These are phyloP conservation scores for Arbutus unedo DNA, from an alignment of 148 eudicot species.

Conservation along the genomic window DNA sequence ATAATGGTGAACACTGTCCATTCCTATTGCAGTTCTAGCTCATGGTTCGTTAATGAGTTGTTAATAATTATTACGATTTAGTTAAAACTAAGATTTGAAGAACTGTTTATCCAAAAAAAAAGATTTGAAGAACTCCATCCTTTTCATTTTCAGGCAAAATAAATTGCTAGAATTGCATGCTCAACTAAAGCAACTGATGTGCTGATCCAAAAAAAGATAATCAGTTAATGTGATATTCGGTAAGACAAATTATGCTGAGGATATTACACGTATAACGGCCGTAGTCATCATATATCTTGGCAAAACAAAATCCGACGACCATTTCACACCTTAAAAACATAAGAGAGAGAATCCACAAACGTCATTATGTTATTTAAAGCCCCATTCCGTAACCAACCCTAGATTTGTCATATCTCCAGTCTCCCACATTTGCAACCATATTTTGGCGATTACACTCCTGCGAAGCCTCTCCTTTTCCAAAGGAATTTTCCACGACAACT, in stretches of 20 bases:
- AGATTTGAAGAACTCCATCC: neutral
- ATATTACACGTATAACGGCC: neutral
- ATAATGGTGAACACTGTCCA: neutral
- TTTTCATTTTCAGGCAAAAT: neutral
- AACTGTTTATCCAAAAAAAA: neutral
- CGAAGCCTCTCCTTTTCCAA: neutral
- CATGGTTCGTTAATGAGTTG: neutral
- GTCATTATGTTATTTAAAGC: neutral
- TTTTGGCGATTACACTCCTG: neutral
- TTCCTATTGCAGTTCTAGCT: neutral
- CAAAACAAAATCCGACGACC: neutral
- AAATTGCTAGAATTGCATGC: neutral
- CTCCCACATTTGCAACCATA: neutral
- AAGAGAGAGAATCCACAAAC: neutral
- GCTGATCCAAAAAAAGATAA: too few relatives aligned
- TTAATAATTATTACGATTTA: neutral
- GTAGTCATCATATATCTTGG: neutral
- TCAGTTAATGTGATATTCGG: neutral
- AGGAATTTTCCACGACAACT: too few relatives aligned
- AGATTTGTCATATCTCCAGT: neutral
- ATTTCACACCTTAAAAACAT: neutral
- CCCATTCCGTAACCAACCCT: neutral
- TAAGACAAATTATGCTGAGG: neutral
- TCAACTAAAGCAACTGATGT: neutral
- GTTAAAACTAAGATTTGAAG: neutral